Evolutionary conservation across 805 yeast species (phyloP).

Genomic region (Sugiyamaella boreocaroliniensis): DNA sequence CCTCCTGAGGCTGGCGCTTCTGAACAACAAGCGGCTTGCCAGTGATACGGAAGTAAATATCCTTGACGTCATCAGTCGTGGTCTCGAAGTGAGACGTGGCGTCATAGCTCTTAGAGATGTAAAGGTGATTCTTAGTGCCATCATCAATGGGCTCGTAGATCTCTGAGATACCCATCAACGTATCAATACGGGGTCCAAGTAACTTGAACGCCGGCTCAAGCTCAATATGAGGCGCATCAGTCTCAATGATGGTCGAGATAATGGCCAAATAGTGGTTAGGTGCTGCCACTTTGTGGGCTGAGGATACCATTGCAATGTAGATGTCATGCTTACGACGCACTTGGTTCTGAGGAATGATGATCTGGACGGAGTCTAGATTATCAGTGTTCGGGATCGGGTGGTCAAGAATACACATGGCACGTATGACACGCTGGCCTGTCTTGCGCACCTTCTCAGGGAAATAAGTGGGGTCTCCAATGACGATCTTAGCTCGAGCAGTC

Average conservation of each 20-base stretch:
- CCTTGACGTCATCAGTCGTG: constrained; percentile 95
- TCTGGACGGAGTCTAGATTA: constrained; percentile 83
- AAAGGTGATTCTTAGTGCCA: constrained; percentile 74
- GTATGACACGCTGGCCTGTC: constrained; percentile 67
- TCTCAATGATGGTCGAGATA: constrained; percentile 89
- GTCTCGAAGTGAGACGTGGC: constrained; percentile 93
- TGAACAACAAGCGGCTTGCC: constrained; percentile 88
- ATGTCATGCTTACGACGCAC: constrained; percentile 89
- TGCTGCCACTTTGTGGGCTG: constrained; percentile 84
- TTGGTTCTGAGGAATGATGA: constrained; percentile 95
- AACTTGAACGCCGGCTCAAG: constrained; percentile 89
- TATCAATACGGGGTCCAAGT: constrained; percentile 70
- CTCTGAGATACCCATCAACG: constrained; percentile 91
- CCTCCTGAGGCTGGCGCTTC: constrained; percentile 63
- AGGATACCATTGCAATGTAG: constrained; percentile 83
- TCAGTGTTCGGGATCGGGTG: constrained; percentile 81
- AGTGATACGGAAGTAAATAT: constrained; percentile 81
- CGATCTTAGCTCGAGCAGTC: constrained; percentile 81
- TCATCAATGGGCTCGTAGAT: constrained; percentile 79
- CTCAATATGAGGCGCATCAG: constrained; percentile 86
- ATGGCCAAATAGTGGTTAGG: constrained; percentile 88
- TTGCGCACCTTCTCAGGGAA: constrained; percentile 77
- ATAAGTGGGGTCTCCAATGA: constrained; percentile 96
- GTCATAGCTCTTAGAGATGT: constrained; percentile 83
- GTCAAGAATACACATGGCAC: constrained; percentile 83